phyloP scores from a whole-genome alignment of 129 eudicot genomes.

The Escallonia herrerae region DNA sequence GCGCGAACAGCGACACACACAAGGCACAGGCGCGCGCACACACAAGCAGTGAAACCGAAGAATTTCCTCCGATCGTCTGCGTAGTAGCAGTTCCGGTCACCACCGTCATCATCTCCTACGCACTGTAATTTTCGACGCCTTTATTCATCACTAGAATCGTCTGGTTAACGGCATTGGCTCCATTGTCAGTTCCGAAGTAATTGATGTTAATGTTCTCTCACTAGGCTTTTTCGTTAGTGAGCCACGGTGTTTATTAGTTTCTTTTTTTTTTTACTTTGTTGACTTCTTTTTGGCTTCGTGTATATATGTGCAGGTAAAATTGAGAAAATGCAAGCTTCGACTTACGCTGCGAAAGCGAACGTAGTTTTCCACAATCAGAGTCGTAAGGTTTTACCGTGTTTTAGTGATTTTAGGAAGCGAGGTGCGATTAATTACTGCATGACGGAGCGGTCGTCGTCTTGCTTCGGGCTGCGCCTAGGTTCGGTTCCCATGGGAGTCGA shows the following conservation, averaged over 20 bases:
- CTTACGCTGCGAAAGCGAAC: constrained; percentile 21
- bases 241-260: constrained; percentile 1
- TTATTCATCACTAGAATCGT: not conserved
- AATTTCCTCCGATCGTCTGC: not conserved
- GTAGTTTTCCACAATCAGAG: constrained; percentile 26
- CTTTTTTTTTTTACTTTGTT: constrained; percentile 3
- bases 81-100: not conserved
- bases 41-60: not conserved
- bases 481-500: constrained; percentile 48
- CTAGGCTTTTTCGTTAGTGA: not conserved
- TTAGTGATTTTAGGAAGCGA: constrained; percentile 22
- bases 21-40: not conserved
- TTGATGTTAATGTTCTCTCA: not conserved
- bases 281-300: constrained; percentile 3
- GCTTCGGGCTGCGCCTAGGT: constrained; percentile 37
- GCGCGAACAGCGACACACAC: not conserved
- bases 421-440: constrained; percentile 15
- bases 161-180: not conserved
- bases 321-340: constrained; percentile 56
- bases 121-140: not conserved
- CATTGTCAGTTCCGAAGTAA: not conserved
- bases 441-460: constrained; percentile 26
- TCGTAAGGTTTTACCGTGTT: constrained; percentile 27
- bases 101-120: not conserved
- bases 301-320: constrained; percentile 8